Evolutionary conservation across 2,329 filamentous ascomycete species (phyloP), one percentile per base, ranked within the genome.

Genomic region (Fusarium beomiforme): DNA sequence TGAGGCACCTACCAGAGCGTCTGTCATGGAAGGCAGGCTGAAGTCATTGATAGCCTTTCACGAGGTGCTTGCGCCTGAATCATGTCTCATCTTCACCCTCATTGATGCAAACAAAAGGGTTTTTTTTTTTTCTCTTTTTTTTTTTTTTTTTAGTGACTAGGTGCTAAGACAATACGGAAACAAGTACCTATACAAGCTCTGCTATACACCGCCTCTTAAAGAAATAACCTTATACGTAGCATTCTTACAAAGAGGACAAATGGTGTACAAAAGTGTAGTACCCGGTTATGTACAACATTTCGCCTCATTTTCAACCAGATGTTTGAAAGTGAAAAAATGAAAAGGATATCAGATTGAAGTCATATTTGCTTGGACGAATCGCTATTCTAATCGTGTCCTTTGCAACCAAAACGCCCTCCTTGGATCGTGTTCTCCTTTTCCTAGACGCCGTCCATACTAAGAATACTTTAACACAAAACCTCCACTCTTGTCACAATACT

Each of bases 381-480:
- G 21, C 29, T 56, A 41, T 43, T 53, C 46, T 54, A 41, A 23
- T 17, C 46, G 36, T 61, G 33, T 42, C 51, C 42, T 42, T 23
- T 24, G 43, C 29, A 36, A 47, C 54, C 46, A 23, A 59, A 71
- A 71, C 69, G 60, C 69, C 69, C 31, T 26, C 8, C 41, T 44
- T 43, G 47, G 50, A 24, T 31, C 34, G 23, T 55, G 31, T 23
- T 53, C 56, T 64, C 60, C 51, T 49, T 46, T 64, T 56, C 51
- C 44, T 46, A 41, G 67, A 72, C 70, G 70, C 70, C 70, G 19
- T 24, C 24, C 56, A 65, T 47, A 49, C n/a, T 26, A 70, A 16
- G 46, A 55, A 49, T 23, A 31, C 29, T 29, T 29, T 29, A 29
- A 42, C 34, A 39, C 36, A 63, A 23, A 33, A 44, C 29, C 33